phyloP scores from a whole-genome alignment of 1,284 basidiomycete species.

The Papiliotrema nemorosa region DNA sequence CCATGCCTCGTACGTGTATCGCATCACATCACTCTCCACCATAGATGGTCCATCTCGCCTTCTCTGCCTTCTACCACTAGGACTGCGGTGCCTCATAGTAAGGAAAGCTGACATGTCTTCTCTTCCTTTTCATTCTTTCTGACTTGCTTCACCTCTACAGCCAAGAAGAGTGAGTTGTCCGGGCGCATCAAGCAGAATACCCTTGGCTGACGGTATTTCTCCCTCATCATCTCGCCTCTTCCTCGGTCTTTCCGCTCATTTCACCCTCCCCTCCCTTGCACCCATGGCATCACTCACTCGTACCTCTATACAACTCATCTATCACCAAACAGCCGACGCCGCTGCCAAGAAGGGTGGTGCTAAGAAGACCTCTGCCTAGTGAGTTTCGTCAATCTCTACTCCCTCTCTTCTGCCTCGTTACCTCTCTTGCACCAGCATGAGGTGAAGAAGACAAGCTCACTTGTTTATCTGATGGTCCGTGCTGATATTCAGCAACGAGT shows the following conservation, averaged over 20 bases:
- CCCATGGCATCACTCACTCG: not conserved
- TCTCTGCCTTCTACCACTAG: not conserved
- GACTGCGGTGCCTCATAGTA: not conserved
- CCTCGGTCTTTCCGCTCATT: not conserved
- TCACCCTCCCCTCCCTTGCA: not conserved
- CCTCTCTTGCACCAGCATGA: not conserved
- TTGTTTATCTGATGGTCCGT: not conserved
- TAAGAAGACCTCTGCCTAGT: conserved; percentile 44
- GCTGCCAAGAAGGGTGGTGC: conserved; percentile 19
- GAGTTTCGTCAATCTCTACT: conserved; percentile 22
- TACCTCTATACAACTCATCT: not conserved
- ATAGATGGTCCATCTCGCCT: not conserved
- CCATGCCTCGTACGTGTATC: conserved; percentile 42
- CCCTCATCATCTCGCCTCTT: conserved; percentile 1
- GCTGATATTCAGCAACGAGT: conserved; percentile 37
- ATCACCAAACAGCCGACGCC: conserved; percentile 15
- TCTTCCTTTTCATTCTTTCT: conserved; percentile 3
- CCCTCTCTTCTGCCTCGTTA: not conserved
- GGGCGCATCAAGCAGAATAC: not conserved
- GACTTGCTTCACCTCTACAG: conserved; percentile 9
- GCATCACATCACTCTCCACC: not conserved
- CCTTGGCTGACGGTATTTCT: conserved; percentile 7
- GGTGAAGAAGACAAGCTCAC: no score
- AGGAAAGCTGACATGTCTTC: conserved; percentile 9
- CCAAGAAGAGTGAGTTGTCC: conserved; percentile 37